Evolutionary conservation across 176 grass and related monocot species (phyloP).

Genomic region (Ampelocalamus luodianensis): DNA sequence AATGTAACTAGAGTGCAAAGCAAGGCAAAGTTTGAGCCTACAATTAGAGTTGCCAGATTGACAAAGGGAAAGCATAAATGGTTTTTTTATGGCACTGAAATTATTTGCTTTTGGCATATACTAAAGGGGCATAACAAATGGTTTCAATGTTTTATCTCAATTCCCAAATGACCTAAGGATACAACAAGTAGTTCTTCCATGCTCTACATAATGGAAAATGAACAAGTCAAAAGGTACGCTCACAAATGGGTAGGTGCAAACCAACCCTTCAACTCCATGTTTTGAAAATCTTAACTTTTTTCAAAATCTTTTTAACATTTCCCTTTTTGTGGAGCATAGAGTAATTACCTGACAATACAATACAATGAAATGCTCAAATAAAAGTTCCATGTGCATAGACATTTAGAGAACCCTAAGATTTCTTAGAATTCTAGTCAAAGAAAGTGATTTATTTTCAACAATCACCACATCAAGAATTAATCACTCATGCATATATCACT

Average conservation of each 20-base stretch:
- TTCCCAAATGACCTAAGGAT: neutral
- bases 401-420: neutral
- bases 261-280: neutral
- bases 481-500: neutral
- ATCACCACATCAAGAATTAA: constrained; percentile 3
- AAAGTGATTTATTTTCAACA: neutral
- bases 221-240: neutral
- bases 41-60: constrained; percentile 1
- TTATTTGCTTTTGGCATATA: neutral
- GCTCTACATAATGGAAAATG: neutral
- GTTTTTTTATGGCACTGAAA: neutral
- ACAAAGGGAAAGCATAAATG: neutral
- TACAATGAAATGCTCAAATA: neutral
- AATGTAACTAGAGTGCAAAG: neutral
- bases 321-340: neutral
- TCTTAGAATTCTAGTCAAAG: neutral
- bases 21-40: constrained; percentile 12
- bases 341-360: neutral
- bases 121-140: neutral
- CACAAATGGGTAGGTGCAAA: neutral
- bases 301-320: neutral
- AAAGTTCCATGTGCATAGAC: neutral
- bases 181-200: neutral
- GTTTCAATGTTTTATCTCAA: neutral
- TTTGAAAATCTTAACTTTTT: neutral